phyloP scores from a whole-genome alignment of 2,329 filamentous ascomycete species.

The Sclerotinia nivalis region DNA sequence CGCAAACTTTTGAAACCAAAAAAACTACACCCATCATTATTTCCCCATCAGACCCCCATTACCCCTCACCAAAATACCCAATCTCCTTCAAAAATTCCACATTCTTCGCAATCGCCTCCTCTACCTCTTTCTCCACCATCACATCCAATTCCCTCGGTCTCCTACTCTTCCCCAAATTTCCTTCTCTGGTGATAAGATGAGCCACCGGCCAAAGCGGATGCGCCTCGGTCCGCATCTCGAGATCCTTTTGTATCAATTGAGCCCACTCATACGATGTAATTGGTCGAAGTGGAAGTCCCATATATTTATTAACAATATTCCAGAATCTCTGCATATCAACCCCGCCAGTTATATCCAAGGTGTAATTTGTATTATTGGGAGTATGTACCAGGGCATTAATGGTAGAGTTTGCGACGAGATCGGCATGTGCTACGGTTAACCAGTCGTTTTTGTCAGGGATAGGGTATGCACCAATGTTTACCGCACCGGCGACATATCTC shows the following conservation, averaged over 20 bases:
- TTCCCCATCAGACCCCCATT: not conserved
- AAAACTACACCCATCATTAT: not conserved
- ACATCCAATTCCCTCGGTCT: not conserved
- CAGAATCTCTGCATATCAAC: constrained; percentile 6
- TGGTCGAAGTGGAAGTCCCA: not conserved
- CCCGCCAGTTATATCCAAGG: not conserved
- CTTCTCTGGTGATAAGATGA: constrained; percentile 12
- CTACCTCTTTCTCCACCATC: not conserved
- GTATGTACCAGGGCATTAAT: constrained; percentile 12
- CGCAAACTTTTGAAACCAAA: not conserved
- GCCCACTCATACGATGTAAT: not conserved
- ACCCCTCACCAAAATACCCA: not conserved
- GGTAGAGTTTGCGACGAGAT: constrained; percentile 4
- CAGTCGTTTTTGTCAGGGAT: constrained; percentile 8
- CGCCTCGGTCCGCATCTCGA: constrained; percentile 5
- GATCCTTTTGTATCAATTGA: not conserved
- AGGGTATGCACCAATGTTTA: constrained; percentile 26
- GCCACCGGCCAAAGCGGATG: constrained; percentile 15
- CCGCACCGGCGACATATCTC: constrained; percentile 30
- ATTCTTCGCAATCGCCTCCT: constrained; percentile 14
- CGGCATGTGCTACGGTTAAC: constrained; percentile 14
- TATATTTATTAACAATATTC: constrained; percentile 2
- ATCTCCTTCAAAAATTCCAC: constrained; percentile 16
- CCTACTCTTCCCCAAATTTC: constrained; percentile 8
- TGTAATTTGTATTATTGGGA: not conserved